Percentiles rank a stretch among this genome's conserved stretches.
These are phyloP conservation scores for Cnidoscolus chayamansa DNA, from an alignment of 441 rosid genomes.

Conservation along the genomic window DNA sequence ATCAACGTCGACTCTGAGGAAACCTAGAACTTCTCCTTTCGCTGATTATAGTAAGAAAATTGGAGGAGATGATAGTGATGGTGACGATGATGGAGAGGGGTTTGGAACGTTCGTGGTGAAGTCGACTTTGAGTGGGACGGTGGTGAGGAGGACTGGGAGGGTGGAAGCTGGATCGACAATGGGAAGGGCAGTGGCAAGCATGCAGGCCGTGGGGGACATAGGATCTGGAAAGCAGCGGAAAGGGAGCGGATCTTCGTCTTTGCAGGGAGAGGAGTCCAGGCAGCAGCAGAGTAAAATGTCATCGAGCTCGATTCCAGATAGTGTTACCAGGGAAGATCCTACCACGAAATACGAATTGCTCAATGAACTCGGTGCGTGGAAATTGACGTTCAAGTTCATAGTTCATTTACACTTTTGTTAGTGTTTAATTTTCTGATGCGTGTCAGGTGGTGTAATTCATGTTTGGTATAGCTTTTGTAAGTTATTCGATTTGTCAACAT, in stretches of 20 bases:
- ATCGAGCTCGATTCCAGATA: constrained; percentile 79
- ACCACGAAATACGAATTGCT: constrained; percentile 87
- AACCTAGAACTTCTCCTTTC: constrained; percentile 29
- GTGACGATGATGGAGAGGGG: constrained; percentile 44
- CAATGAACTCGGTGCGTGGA: constrained; percentile 76
- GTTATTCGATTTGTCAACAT: not conserved
- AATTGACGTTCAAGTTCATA: not conserved
- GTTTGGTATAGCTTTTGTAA: too few species aligned
- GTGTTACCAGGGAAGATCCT: constrained; percentile 85
- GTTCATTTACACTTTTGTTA: not conserved
- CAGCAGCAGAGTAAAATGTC: constrained; percentile 59
- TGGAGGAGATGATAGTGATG: constrained; percentile 43
- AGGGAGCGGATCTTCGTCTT: constrained; percentile 40
- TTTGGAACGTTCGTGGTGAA: constrained; percentile 75
- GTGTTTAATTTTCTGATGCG: not conserved
- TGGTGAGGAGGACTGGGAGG: constrained; percentile 33
- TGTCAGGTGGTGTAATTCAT: not conserved
- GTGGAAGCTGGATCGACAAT: constrained; percentile 49
- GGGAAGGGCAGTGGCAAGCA: constrained; percentile 91
- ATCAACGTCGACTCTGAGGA: constrained; percentile 13
- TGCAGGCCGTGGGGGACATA: constrained; percentile 50
- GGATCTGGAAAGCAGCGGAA: constrained; percentile 58
- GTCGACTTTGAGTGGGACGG: constrained; percentile 37
- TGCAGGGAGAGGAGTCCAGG: constrained; percentile 40
- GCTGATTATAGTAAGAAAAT: constrained; percentile 24